Base-by-base conservation (phyloP, 306 rosid species). In the Prinsepia uniflora region DNA sequence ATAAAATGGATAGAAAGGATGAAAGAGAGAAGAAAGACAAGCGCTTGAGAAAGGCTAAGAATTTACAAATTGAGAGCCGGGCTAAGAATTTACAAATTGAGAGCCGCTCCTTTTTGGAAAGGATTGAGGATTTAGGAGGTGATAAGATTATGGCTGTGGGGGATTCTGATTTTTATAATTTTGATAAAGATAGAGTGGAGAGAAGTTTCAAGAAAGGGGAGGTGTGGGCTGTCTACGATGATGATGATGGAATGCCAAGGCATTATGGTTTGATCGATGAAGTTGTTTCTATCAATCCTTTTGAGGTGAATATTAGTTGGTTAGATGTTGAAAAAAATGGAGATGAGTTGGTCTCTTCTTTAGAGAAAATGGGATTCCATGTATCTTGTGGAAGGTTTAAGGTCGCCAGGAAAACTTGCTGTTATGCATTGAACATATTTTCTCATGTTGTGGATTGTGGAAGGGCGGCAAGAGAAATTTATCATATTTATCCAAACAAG, bases 161-260 rank as follows among this genome's bases (percentile, higher is more conserved):
- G 78, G 98, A 90, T 84, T 90, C 92, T 0, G 90, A 87, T 70
- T 90, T 90, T 71, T 80, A 89, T 84, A 86, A 86, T 72, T 94
- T 94, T 69, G 96, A 90, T 72, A 84, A 84, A 71, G 92, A 87
- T 70, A 87, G 98, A 81, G 84, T 79, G 8, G 96, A 81, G 85
- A 90, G 77, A 64, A 84, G 97, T 79, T 94, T 94, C 63, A 89
- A 83, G 87, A 85, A 84, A 79, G 96, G 96, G n/a, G 95, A 94
- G 75, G 87, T 94, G 58, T 94, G 98, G 98, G 97, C 96, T 0
- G 76, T 84, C 22, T 94, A 87, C 57, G 96, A 87, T 13, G 97
- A 87, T 10, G 87, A 84, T 22, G 96, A 94, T 76, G 97, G 97
- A 75, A 90, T 94, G 96, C 92, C 97, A 0, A 88, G 97, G 75